These are phyloP conservation scores for Hypoxylon rickii DNA, from an alignment of 495 filamentous ascomycete species.

Conservation along the genomic window DNA sequence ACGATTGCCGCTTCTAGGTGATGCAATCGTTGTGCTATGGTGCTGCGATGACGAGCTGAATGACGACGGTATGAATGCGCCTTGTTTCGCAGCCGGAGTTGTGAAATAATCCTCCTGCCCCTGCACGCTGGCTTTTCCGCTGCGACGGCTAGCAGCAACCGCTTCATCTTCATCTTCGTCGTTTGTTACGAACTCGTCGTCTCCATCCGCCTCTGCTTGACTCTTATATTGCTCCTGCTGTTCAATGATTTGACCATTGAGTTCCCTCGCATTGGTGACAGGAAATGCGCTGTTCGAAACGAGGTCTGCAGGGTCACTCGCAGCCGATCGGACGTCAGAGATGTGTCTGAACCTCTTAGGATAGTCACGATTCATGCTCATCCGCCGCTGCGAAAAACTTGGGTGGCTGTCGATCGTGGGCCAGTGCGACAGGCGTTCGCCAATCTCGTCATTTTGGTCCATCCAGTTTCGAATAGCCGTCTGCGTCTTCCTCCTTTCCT, in stretches of 20 bases:
- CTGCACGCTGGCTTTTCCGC: conserved; percentile 26
- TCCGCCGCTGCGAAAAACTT: conserved; percentile 45
- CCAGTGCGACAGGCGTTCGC: conserved; percentile 60
- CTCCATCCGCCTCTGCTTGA: conserved; percentile 79
- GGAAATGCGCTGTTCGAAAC: conserved; percentile 47
- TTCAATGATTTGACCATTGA: conserved; percentile 30
- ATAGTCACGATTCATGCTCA: conserved; percentile 49
- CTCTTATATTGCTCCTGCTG: conserved; percentile 47
- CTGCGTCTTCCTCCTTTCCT: conserved; percentile 67
- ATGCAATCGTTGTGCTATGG: conserved; percentile 29
- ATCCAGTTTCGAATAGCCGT: conserved; percentile 86
- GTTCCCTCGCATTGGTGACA: conserved; percentile 34
- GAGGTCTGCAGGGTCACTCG: conserved; percentile 60
- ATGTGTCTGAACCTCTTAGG: conserved; percentile 46
- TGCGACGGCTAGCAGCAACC: conserved; percentile 36
- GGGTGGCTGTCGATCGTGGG: conserved; percentile 52
- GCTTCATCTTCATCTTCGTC: conserved; percentile 65
- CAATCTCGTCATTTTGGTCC: conserved; percentile 69
- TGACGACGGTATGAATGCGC: conserved; percentile 27
- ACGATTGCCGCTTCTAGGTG: conserved; percentile 41
- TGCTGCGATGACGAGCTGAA: conserved; percentile 27
- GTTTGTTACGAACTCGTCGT: conserved; percentile 87
- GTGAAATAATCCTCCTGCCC: conserved; percentile 56
- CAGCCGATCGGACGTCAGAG: conserved; percentile 56
- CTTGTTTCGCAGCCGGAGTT: conserved; percentile 37